Conservation (phyloP, 371 early-diverging fungal genomes). For the Enterocytospora artemiae region DNA sequence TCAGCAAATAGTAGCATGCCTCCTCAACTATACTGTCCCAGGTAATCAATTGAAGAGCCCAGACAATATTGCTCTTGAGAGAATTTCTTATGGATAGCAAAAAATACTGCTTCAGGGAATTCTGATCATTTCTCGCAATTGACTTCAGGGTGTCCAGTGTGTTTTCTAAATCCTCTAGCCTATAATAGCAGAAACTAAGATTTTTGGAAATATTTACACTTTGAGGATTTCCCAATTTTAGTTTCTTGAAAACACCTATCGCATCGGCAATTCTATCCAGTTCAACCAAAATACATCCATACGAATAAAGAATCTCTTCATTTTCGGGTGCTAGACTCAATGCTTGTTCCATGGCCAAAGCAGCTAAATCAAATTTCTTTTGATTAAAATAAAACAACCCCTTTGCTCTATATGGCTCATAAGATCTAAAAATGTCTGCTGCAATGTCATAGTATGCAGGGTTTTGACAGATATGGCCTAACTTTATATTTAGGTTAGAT, state of each 20-base stretch:
- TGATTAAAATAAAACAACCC: constrained; percentile 20
- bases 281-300: constrained; percentile 26
- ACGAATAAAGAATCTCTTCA: constrained; percentile 22
- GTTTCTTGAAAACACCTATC: constrained; percentile 19
- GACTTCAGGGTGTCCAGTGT: constrained; percentile 22
- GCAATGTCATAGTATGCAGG: constrained; percentile 26
- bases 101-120: constrained; percentile 27
- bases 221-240: constrained; percentile 26
- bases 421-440: constrained; percentile 3
- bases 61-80: constrained; percentile 9
- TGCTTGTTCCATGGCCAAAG: constrained; percentile 7
- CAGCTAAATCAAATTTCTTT: constrained; percentile 4
- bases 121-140: constrained; percentile 13
- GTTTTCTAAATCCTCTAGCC: constrained; percentile 28
- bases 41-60: constrained; percentile 11
- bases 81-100: constrained; percentile 20
- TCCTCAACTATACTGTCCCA: neutral
- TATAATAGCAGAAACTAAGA: constrained; percentile 25
- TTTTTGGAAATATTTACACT: constrained; percentile 32
- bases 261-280: constrained; percentile 13
- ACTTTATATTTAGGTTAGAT: constrained; percentile 22
- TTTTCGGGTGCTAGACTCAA: constrained; percentile 20
- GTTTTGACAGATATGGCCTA: constrained; percentile 26
- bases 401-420: constrained; percentile 34
- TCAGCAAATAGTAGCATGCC: constrained; percentile 1